A percentile compares a stretch with the other conserved stretches of the same genome.
These are phyloP conservation scores for Colletotrichum sp. DNA, from an alignment of 2,329 filamentous ascomycete genomes.

Conservation along the genomic window DNA sequence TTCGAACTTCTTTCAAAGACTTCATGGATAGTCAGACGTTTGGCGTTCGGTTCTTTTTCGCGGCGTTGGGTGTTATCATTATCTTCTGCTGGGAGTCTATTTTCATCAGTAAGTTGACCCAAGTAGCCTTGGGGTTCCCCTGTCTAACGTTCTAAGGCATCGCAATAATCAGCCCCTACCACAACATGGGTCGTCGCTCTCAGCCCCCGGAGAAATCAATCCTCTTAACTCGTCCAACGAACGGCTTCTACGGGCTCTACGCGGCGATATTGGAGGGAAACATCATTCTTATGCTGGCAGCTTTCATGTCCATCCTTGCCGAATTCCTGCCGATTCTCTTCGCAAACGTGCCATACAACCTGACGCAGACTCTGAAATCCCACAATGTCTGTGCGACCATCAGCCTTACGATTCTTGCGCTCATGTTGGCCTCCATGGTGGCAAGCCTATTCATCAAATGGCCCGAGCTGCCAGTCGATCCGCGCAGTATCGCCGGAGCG, in stretches of 20 bases:
- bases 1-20: constrained; percentile 29
- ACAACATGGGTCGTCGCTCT: constrained; percentile 39
- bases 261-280: constrained; percentile 39
- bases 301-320: constrained; percentile 47
- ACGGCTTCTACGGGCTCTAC: constrained; percentile 50
- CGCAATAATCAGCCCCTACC: constrained; percentile 49
- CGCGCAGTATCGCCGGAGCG: constrained; percentile 48
- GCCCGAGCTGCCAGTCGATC: constrained; percentile 52
- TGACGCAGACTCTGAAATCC: constrained; percentile 41
- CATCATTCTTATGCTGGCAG: constrained; percentile 43
- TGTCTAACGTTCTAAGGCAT: too few species aligned
- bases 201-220: constrained; percentile 41
- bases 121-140: too few species aligned
- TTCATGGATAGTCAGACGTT: constrained; percentile 45
- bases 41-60: constrained; percentile 47
- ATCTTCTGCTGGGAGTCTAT: constrained; percentile 46
- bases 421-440: constrained; percentile 47
- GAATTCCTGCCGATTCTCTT: constrained; percentile 57
- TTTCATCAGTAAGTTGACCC: constrained; percentile 41
- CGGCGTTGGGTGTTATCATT: constrained; percentile 43
- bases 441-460: constrained; percentile 45
- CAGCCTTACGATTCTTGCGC: constrained; percentile 39
- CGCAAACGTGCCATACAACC: constrained; percentile 52
- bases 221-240: constrained; percentile 45
- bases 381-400: constrained; percentile 46